phyloP scores from a whole-genome alignment of 257 asterid genomes.

The Osmanthus fragrans region DNA sequence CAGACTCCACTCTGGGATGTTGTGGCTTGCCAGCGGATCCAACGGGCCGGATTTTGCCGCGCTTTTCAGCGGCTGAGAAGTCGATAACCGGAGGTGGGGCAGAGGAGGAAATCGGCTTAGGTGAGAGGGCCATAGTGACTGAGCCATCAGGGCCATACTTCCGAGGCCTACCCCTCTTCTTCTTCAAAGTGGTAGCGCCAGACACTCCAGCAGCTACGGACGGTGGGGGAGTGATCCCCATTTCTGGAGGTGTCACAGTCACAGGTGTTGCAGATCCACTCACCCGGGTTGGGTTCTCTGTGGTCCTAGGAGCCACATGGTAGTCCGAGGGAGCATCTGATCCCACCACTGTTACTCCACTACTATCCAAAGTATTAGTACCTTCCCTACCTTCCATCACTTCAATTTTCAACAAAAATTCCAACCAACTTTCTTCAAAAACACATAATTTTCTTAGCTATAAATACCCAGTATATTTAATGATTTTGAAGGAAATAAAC shows the following conservation, averaged over 20 bases:
- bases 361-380: constrained; percentile 42
- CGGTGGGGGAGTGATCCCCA: constrained; percentile 38
- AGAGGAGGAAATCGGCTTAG: constrained; percentile 82
- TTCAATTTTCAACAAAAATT: constrained; percentile 15
- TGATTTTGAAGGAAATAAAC: constrained; percentile 12
- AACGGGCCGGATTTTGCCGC: constrained; percentile 60
- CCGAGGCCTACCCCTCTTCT: constrained; percentile 92
- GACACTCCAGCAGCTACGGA: constrained; percentile 23
- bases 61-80: constrained; percentile 73
- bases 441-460: constrained; percentile 27
- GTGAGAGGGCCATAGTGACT: constrained; percentile 58
- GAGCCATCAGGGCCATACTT: constrained; percentile 88
- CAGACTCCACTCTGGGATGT: constrained; percentile 49
- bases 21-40: constrained; percentile 48
- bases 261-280: constrained; percentile 48
- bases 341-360: constrained; percentile 86
- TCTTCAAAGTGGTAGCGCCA: constrained; percentile 40
- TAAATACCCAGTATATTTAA: constrained; percentile 17
- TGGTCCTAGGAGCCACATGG: constrained; percentile 78
- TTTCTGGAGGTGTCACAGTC: constrained; percentile 27
- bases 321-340: constrained; percentile 92
- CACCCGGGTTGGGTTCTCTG: constrained; percentile 39
- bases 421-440: constrained; percentile 36
- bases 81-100: constrained; percentile 89
- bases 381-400: constrained; percentile 55